phyloP scores from a whole-genome alignment of 2,329 filamentous ascomycete species.

The Chaetomiaceae sp. region DNA sequence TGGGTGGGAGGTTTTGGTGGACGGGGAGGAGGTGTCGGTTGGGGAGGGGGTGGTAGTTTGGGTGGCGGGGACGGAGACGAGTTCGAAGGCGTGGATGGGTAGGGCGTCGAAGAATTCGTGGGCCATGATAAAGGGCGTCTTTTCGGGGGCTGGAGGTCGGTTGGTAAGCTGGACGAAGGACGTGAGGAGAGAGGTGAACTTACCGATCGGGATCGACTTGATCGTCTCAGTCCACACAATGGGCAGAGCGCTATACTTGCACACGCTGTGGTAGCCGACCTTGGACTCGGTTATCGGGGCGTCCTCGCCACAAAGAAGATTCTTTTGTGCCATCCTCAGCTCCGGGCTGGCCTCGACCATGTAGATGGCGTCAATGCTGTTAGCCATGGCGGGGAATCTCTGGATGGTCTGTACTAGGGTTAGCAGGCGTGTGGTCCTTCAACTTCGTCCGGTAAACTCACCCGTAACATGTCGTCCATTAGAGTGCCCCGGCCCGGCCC shows the following conservation, averaged over 20 bases:
- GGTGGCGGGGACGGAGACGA: conserved; percentile 45
- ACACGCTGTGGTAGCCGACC: conserved; percentile 67
- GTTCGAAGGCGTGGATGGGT: conserved; percentile 92
- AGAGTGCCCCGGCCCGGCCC: conserved; percentile 90
- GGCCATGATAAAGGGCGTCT: conserved; percentile 87
- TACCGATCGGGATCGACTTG: conserved; percentile 70
- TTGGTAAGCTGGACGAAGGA: conserved; percentile 6
- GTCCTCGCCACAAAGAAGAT: conserved; percentile 71
- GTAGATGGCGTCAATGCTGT: conserved; percentile 80
- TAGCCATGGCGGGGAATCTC: conserved; percentile 73
- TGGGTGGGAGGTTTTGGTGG: conserved; percentile 34
- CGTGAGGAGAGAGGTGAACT: conserved; percentile 25
- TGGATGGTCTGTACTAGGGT: conserved; percentile 63
- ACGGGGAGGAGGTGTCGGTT: conserved; percentile 39
- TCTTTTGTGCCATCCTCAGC: conserved; percentile 71
- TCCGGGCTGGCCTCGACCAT: conserved; percentile 89
- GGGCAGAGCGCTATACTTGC: conserved; percentile 70
- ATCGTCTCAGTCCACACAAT: conserved; percentile 90
- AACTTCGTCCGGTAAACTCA: conserved; percentile 43
- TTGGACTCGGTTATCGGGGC: conserved; percentile 65
- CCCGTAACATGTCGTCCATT: conserved; percentile 93
- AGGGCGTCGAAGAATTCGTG: conserved; percentile 99
- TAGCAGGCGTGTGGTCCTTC: no score
- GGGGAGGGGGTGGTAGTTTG: conserved; percentile 39
- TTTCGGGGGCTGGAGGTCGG: conserved; percentile 50